A percentile compares a stretch with the other conserved stretches of the same genome.
These are phyloP conservation scores for Periconia macrospinosa DNA, from an alignment of 2,329 filamentous ascomycete species.

Conservation along the genomic window DNA sequence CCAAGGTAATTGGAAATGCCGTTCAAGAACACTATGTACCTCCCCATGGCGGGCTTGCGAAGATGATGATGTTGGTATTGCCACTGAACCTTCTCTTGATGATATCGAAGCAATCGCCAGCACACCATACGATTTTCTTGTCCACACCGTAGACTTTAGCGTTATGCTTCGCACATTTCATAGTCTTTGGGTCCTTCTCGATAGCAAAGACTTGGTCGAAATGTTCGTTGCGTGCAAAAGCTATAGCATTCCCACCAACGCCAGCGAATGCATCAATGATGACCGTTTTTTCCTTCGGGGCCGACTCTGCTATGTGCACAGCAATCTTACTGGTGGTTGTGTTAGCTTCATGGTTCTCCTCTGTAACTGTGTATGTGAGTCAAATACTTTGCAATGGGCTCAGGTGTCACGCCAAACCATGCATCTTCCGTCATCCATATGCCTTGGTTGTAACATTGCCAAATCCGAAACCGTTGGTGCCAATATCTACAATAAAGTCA, in stretches of 20 bases:
- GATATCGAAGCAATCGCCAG: constrained; percentile 82
- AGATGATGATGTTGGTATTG: constrained; percentile 62
- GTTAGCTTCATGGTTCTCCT: constrained; percentile 20
- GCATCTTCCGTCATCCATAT: constrained; percentile 89
- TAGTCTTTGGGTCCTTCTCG: constrained; percentile 76
- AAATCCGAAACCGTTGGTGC: constrained; percentile 84
- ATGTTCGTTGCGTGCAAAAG: constrained; percentile 78
- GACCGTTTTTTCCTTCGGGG: constrained; percentile 60
- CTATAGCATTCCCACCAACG: constrained; percentile 90
- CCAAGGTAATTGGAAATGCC: not conserved
- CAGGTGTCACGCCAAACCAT: constrained; percentile 97
- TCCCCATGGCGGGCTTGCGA: constrained; percentile 75
- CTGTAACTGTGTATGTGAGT: constrained; percentile 20
- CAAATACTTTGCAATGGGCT: constrained; percentile 77
- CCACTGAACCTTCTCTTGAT: constrained; percentile 57
- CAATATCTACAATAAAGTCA: constrained; percentile 69
- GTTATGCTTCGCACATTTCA: constrained; percentile 92
- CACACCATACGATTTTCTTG: constrained; percentile 79
- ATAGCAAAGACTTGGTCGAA: constrained; percentile 88
- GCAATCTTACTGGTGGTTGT: constrained; percentile 65
- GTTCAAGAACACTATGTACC: constrained; percentile 49
- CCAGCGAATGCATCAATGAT: constrained; percentile 90
- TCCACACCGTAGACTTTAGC: constrained; percentile 80
- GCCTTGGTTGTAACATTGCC: constrained; percentile 82
- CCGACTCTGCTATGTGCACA: constrained; percentile 63